Conservation (phyloP, 1,139 yeast genomes). For the Eremothecium cymbalariae region DNA sequence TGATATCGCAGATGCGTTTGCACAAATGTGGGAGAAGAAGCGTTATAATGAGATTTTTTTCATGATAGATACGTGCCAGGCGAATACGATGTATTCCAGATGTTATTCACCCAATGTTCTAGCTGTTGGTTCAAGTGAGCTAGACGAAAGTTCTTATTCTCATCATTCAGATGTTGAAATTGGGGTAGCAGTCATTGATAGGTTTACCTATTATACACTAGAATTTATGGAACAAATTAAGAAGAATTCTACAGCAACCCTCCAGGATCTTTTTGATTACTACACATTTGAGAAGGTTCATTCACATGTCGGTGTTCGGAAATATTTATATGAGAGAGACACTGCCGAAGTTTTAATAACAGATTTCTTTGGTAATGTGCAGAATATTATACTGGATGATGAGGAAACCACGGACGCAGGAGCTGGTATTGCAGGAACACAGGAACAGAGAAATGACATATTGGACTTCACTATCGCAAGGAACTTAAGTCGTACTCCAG, state of each 20-base stretch:
- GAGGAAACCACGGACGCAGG: too few species aligned
- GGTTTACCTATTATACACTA: conserved; percentile 87
- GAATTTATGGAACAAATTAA: conserved; percentile 80
- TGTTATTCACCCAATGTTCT: conserved; percentile 88
- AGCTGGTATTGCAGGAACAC: too few species aligned
- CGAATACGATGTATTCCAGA: conserved; percentile 92
- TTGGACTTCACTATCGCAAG: too few species aligned
- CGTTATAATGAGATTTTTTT: conserved; percentile 91
- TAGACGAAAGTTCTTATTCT: conserved; percentile 88
- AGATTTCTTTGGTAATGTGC: conserved; percentile 93
- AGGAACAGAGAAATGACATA: too few species aligned
- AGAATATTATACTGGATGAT: conserved; percentile 61
- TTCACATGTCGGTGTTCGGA: conserved; percentile 84
- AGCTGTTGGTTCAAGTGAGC: conserved; percentile 86
- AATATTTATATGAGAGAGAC: conserved; percentile 66
- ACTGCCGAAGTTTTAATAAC: conserved; percentile 68
- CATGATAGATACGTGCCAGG: conserved; percentile 98
- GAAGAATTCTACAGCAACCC: conserved; percentile 63
- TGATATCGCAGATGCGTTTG: conserved; percentile 96
- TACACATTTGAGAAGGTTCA: conserved; percentile 82
- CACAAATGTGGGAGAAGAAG: conserved; percentile 92
- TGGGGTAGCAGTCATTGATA: conserved; percentile 95
- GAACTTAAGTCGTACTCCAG: too few species aligned
- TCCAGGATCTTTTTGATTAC: conserved; percentile 75
- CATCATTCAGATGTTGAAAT: conserved; percentile 93